Evolutionary conservation across 208 protist genomes (phyloP), one percentile per base, ranked within the genome.

Genomic region (Crithidia brevicula): DNA sequence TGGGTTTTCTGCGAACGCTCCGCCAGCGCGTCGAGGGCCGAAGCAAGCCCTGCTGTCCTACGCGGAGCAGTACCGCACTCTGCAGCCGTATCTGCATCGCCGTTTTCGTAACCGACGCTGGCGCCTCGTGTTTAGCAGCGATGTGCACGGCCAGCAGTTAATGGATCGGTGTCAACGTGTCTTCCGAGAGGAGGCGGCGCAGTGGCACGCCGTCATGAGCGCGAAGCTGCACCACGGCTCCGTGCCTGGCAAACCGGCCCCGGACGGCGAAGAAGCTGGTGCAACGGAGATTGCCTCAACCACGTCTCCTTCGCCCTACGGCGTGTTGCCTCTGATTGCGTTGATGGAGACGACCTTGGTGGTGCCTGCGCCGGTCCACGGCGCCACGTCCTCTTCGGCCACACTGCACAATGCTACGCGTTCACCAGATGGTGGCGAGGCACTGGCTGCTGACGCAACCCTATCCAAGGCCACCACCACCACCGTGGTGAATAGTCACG

Each of bases 51-150:
- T 71, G 22, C 65, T 71, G 22, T 71, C 65, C 1, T 56, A 71
- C 65, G 38, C 54, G 10, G 53, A 61, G 33, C 65, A 71, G 65
- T 71, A 71, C 54, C 65, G 65, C 22, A 56, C 53, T 6, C 53
- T 71, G 31, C 65, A 71, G 22, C 40, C 65, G 3, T 56, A 53
- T n/a, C 13, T 71, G 2, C 65, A 20, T 0, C 53, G 27, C 4
- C 28, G 11, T 7, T 34, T 61, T 4, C 52, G 53, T 28, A 52
- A 71, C n/a, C 65, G 65, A 8, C 65, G 65, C 42, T 71, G 65
- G 65, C 65, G 65, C 0, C 65, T 71, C 43, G 53, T 62, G 53
- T 71, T 63, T 45, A 71, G 65, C 65, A 71, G 65, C 34, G 65
- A 71, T 18, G 65, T 71, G 40, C 65, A 60, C 45, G 54, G 65